Evolutionary conservation across 1,284 basidiomycete genomes (phyloP).

Genomic region (Vanrija humicola): DNA sequence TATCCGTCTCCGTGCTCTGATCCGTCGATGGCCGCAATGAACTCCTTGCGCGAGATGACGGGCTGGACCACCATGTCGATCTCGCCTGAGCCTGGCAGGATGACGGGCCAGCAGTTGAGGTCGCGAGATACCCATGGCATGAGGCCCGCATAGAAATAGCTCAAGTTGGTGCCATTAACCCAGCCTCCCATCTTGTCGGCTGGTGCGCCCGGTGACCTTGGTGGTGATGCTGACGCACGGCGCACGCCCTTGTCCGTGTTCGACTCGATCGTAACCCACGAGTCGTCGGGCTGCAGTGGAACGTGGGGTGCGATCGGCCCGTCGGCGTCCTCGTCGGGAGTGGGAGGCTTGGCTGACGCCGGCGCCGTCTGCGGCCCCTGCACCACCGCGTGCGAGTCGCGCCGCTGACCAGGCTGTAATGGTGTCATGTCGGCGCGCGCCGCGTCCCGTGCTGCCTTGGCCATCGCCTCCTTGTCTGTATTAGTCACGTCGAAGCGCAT

Average conservation of each 20-base stretch:
- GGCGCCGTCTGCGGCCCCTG: conserved; percentile 5
- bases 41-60: conserved; percentile 57
- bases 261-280: conserved; percentile 42
- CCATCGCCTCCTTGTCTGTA: conserved; percentile 69
- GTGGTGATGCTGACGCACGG: background rate
- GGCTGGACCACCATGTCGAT: conserved; percentile 74
- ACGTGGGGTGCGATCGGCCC: conserved; percentile 24
- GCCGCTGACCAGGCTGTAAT: background rate
- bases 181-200: conserved; percentile 38
- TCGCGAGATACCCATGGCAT: conserved; percentile 59
- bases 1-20: conserved; percentile 65
- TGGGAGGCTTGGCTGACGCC: background rate
- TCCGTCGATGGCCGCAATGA: conserved; percentile 62
- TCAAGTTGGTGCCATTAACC: conserved; percentile 67
- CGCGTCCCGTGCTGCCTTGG: conserved; percentile 34
- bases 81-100: conserved; percentile 69
- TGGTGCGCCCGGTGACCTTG: background rate
- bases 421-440: conserved; percentile 9
- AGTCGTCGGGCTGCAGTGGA: conserved; percentile 34
- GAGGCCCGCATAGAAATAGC: conserved; percentile 62
- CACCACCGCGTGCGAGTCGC: conserved; percentile 10
- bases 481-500: conserved; percentile 68
- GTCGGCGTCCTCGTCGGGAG: conserved; percentile 5
- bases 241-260: conserved; percentile 1
- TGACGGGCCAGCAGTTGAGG: conserved; percentile 81